Evolutionary conservation across 2,329 filamentous ascomycete species (phyloP).

Genomic region (Pleoardoris graminearum): DNA sequence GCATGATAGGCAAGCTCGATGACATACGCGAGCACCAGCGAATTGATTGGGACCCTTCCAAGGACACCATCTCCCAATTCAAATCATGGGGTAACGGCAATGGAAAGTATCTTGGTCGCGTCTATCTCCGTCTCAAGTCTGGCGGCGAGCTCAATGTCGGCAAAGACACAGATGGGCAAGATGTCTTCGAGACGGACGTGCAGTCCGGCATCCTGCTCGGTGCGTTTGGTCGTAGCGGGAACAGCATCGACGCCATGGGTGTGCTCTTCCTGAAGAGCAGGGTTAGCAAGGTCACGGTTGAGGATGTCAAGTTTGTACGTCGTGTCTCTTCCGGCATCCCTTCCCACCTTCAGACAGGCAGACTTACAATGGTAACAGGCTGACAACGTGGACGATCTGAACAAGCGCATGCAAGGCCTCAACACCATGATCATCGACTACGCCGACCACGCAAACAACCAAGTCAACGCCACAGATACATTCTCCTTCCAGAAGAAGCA

Average conservation of each 20-base stretch:
- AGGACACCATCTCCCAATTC: conserved; percentile 17
- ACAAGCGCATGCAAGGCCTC: conserved; percentile 18
- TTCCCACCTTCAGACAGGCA: neutral
- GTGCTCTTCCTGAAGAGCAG: conserved; percentile 24
- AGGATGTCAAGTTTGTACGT: conserved; percentile 18
- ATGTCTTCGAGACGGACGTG: conserved; percentile 15
- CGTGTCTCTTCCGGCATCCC: neutral
- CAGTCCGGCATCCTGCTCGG: conserved; percentile 22
- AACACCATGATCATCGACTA: conserved; percentile 20
- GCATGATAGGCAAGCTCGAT: conserved; percentile 15
- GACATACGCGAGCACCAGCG: conserved; percentile 12
- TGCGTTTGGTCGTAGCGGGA: conserved; percentile 13
- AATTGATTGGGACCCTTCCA: conserved; percentile 20
- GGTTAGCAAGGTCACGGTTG: conserved; percentile 18
- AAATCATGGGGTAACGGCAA: conserved; percentile 22
- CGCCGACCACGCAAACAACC: conserved; percentile 20
- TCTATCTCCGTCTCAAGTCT: conserved; percentile 16
- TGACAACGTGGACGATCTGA: conserved; percentile 22
- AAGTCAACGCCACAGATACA: conserved; percentile 13
- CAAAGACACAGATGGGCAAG: conserved; percentile 18
- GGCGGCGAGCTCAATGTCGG: conserved; percentile 22
- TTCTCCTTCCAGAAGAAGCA: conserved; percentile 18
- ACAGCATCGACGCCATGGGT: conserved; percentile 17
- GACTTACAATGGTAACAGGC: neutral
- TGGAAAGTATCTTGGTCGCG: conserved; percentile 14